These are phyloP conservation scores for Erysiphe neolycopersici DNA, from an alignment of 2,329 filamentous ascomycete species.

Conservation along the genomic window DNA sequence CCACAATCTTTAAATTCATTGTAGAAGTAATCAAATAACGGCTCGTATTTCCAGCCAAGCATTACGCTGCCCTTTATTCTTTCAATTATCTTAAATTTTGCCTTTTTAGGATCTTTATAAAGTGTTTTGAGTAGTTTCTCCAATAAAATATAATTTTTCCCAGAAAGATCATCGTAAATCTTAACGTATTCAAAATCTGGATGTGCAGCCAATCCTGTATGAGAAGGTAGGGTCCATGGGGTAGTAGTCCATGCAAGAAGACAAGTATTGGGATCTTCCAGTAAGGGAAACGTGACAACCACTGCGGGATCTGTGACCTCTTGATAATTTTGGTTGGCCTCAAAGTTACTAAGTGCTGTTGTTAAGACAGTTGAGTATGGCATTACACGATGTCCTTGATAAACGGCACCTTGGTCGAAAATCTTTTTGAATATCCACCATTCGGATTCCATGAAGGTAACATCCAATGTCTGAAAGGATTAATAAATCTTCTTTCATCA, in stretches of 20 bases:
- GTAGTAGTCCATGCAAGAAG: constrained; percentile 79
- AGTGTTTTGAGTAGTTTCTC: constrained; percentile 58
- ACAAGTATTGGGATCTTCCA: constrained; percentile 47
- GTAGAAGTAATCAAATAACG: constrained; percentile 72
- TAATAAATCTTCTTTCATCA: neutral
- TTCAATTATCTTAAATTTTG: constrained; percentile 61
- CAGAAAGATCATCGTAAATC: constrained; percentile 55
- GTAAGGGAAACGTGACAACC: constrained; percentile 63
- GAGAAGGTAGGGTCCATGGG: constrained; percentile 63
- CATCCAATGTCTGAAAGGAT: constrained; percentile 51
- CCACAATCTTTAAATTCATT: constrained; percentile 66
- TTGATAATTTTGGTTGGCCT: constrained; percentile 85
- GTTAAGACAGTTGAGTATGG: constrained; percentile 80
- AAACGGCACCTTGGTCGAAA: constrained; percentile 71
- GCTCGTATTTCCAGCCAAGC: constrained; percentile 59
- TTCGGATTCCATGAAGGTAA: constrained; percentile 80
- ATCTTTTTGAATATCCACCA: constrained; percentile 97
- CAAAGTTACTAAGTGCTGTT: constrained; percentile 78
- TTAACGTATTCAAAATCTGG: constrained; percentile 73
- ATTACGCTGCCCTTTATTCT: constrained; percentile 64
- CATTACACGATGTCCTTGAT: constrained; percentile 79
- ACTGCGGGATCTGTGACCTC: constrained; percentile 77
- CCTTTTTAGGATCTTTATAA: constrained; percentile 91
- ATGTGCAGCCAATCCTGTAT: constrained; percentile 50
- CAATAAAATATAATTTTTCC: constrained; percentile 62